A percentile compares a stretch with the other conserved stretches of the same genome.
Evolutionary conservation across 2,329 filamentous ascomycete species (phyloP).

Genomic region (Elsinoe batatas): DNA sequence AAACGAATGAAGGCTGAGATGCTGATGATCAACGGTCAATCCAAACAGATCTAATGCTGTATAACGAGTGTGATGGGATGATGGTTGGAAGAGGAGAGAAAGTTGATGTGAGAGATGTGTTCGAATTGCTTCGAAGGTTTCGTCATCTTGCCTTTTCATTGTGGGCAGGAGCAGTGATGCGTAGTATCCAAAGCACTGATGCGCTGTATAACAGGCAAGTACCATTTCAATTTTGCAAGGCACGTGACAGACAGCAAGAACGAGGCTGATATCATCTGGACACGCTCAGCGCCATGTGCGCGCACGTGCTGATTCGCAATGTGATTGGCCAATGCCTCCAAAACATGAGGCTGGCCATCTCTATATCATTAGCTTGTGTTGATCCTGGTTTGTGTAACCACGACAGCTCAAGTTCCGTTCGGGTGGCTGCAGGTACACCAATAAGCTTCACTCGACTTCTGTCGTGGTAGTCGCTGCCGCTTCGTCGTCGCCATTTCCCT

Average conservation of each 20-base stretch:
- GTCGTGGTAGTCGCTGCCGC: neutral
- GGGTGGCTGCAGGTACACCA: neutral
- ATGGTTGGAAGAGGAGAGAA: conserved; percentile 17
- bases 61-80: conserved; percentile 43
- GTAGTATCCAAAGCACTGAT: neutral
- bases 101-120: neutral
- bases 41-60: conserved; percentile 49
- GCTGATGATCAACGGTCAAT: conserved; percentile 16
- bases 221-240: neutral
- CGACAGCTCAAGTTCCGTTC: neutral
- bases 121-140: neutral
- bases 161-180: neutral
- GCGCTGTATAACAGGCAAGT: neutral
- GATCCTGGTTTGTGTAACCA: conserved; percentile 3
- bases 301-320: neutral
- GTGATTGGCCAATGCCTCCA: neutral
- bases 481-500: neutral
- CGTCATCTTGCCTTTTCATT: neutral
- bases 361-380: conserved; percentile 17
- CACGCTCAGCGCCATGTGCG: neutral
- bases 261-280: too few relatives aligned
- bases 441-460: conserved; percentile 1
- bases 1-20: conserved; percentile 57
- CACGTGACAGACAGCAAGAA: too few relatives aligned
- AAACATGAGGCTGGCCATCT: neutral